phyloP scores from a whole-genome alignment of 345 rosid species.

The Carallia pectinifolia region DNA sequence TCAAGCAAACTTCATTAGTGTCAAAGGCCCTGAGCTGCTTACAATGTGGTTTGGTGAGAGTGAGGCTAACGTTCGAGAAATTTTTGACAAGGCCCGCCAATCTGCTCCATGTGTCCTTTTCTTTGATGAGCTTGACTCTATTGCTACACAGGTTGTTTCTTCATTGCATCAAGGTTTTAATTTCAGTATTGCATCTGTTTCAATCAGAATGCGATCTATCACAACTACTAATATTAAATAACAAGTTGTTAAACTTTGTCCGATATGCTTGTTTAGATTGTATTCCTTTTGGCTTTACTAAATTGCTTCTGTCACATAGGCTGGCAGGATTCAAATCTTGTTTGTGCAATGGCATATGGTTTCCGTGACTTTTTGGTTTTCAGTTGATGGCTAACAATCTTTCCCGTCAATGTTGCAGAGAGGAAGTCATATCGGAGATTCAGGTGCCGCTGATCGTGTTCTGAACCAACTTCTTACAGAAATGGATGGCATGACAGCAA shows the following conservation, averaged over 20 bases:
- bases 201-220: too few species aligned
- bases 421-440: constrained; percentile 62
- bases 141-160: constrained; percentile 64
- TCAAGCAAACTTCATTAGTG: constrained; percentile 71
- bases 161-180: not conserved
- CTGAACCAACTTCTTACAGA: constrained; percentile 69
- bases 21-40: constrained; percentile 71
- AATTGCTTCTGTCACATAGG: not conserved
- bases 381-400: not conserved
- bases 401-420: constrained; percentile 35
- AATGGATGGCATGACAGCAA: constrained; percentile 75
- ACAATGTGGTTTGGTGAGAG: constrained; percentile 87
- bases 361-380: not conserved
- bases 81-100: constrained; percentile 66
- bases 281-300: too few species aligned
- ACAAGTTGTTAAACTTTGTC: too few species aligned
- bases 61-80: constrained; percentile 72
- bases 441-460: constrained; percentile 71
- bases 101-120: constrained; percentile 77
- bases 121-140: constrained; percentile 79
- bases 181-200: not conserved
- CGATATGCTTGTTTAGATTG: too few species aligned
- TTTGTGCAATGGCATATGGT: not conserved
- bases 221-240: too few species aligned
- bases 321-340: not conserved